A percentile compares a stretch with the other conserved stretches of the same genome.
These are phyloP conservation scores for Saitoella complicata DNA, from an alignment of 805 yeast species.

Conservation along the genomic window DNA sequence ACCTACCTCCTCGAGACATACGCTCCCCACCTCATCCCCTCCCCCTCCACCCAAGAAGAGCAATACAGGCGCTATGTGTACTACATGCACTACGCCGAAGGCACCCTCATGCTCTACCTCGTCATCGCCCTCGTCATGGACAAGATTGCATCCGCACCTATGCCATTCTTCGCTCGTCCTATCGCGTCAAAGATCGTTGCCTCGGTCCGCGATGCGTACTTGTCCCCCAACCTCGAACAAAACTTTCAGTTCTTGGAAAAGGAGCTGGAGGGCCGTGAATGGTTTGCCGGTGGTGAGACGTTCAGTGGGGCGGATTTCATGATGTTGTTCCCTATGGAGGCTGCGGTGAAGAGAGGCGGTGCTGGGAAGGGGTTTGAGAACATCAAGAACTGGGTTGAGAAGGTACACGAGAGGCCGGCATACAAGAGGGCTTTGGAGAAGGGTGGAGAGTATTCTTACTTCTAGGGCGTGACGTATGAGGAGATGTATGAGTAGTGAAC, in stretches of 20 bases:
- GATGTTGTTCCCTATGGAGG: conserved; percentile 29
- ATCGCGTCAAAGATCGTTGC: conserved; percentile 29
- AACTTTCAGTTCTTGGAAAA: conserved; percentile 29
- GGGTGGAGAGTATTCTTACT: background rate
- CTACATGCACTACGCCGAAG: conserved; percentile 44
- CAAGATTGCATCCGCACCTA: background rate
- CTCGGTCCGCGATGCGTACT: conserved; percentile 33
- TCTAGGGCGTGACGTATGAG: too few relatives aligned
- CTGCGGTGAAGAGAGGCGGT: conserved; percentile 5
- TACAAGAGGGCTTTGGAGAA: conserved; percentile 9
- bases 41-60: conserved; percentile 24
- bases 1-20: conserved; percentile 35
- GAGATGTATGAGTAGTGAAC: too few relatives aligned
- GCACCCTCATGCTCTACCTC: conserved; percentile 37
- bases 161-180: conserved; percentile 33
- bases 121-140: conserved; percentile 20
- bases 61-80: conserved; percentile 31
- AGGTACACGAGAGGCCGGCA: conserved; percentile 18
- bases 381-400: conserved; percentile 15
- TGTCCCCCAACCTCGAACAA: conserved; percentile 29
- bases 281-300: conserved; percentile 46
- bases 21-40: conserved; percentile 20
- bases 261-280: conserved; percentile 29
- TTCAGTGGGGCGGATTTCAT: conserved; percentile 47
- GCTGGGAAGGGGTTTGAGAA: conserved; percentile 15